phyloP scores from a whole-genome alignment of 2,329 filamentous ascomycete genomes.

The Incumbomyces delicatus region DNA sequence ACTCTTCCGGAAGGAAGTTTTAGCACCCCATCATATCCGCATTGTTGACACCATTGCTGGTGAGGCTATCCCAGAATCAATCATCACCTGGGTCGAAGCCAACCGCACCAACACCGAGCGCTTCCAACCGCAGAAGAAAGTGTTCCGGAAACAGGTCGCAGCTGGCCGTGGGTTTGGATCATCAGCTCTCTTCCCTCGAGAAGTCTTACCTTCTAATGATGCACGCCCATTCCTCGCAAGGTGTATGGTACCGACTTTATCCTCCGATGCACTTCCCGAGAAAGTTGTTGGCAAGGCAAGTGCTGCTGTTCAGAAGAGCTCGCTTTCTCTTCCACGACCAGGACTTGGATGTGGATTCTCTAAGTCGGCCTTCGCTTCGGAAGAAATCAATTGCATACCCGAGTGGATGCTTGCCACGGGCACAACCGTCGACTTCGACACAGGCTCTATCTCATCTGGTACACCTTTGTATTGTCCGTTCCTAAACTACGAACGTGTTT shows the following conservation, averaged over 20 bases:
- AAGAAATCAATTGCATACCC: conserved; percentile 14
- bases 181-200: conserved; percentile 18
- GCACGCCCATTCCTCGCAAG: conserved; percentile 13
- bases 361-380: conserved; percentile 9
- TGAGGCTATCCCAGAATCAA: conserved; percentile 11
- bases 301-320: conserved; percentile 13
- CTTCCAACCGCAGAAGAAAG: conserved; percentile 12
- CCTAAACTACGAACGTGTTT: conserved; percentile 15
- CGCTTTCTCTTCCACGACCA: conserved; percentile 15
- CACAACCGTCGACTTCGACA: conserved; percentile 18
- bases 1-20: conserved; percentile 16
- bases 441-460: conserved; percentile 17
- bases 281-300: conserved; percentile 11
- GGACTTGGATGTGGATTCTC: conserved; percentile 19
- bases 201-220: conserved; percentile 17
- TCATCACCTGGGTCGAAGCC: conserved; percentile 14
- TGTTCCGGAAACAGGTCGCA: conserved; percentile 16
- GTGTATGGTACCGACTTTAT: conserved; percentile 18
- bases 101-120: conserved; percentile 10
- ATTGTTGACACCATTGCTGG: conserved; percentile 12
- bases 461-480: conserved; percentile 18
- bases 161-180: conserved; percentile 18
- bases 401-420: conserved; percentile 15
- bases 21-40: conserved; percentile 17
- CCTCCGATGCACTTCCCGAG: conserved; percentile 17